phyloP scores from a whole-genome alignment of 1,284 basidiomycete genomes.

The Tilletia setariae region DNA sequence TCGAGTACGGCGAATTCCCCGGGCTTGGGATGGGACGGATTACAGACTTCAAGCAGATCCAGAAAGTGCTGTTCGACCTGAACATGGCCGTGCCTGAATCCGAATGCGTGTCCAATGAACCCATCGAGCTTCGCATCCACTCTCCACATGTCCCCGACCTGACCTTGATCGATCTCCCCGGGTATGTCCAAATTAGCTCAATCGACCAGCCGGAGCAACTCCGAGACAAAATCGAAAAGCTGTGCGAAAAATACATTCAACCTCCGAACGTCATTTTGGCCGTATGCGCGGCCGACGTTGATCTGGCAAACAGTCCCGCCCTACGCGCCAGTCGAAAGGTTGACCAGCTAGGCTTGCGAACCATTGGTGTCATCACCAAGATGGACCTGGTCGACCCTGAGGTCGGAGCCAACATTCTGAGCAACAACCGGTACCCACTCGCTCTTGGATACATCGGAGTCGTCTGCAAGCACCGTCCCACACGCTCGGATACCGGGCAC shows the following conservation, averaged over 20 bases:
- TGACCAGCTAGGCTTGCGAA: conserved; percentile 87
- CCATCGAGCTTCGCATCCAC: conserved; percentile 94
- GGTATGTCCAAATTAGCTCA: conserved; percentile 90
- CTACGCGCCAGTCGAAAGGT: conserved; percentile 86
- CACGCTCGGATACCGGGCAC: conserved; percentile 37
- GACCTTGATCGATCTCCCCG: conserved; percentile 93
- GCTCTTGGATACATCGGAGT: conserved; percentile 96
- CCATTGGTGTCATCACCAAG: conserved; percentile 97
- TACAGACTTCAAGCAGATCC: conserved; percentile 82
- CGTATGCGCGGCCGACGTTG: conserved; percentile 96
- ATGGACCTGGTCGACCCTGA: conserved; percentile 92
- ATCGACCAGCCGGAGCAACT: conserved; percentile 93
- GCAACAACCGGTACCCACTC: conserved; percentile 91
- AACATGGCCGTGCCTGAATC: conserved; percentile 86
- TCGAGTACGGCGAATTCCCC: conserved; percentile 92
- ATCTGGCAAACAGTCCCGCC: conserved; percentile 95
- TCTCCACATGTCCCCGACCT: conserved; percentile 93
- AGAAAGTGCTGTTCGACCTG: conserved; percentile 86
- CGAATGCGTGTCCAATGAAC: conserved; percentile 87
- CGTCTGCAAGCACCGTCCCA: conserved; percentile 62
- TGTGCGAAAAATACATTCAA: conserved; percentile 95
- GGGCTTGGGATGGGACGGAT: conserved; percentile 81
- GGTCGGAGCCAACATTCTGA: conserved; percentile 74
- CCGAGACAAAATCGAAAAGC: conserved; percentile 80
- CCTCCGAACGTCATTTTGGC: conserved; percentile 98